Base-by-base conservation (phyloP, 805 yeast species). In the Debaryomyces prosopidis region DNA sequence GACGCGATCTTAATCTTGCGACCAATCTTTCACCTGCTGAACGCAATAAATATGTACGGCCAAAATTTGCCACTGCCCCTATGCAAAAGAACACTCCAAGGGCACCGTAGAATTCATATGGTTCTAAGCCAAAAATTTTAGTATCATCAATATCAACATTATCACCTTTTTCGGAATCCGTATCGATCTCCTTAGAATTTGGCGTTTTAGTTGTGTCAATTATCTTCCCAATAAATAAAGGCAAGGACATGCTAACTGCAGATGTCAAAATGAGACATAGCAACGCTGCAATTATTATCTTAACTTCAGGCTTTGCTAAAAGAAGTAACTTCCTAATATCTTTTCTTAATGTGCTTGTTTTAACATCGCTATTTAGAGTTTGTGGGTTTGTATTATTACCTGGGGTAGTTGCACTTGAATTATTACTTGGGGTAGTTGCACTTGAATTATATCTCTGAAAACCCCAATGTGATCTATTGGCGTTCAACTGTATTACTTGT, bases 1-100 rank as follows among this genome's bases (percentile, higher is more conserved):
- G 80, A 44, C 88, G 76, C 8, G 92, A 76, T 55, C 98, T 77
- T 50, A 92, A 68, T 47, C 94, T 77, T 7, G 96, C 92, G 49
- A 91, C 96, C 31, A 92, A 71, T 50, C 87, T 77, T 64, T 92
- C 98, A 43, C 97, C 97, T 10, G 87, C 87, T 2, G 84, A 73
- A 52, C 91, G 79, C 58, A 92, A 69, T 11, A 88, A 66, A 33
- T 86, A 76, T n/a, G 87, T 79, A 54, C 98, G 77, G 7, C 91
- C 90, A 55, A 83, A 85, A 58, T 91, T 89, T 6, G 96, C 88
- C 12, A 77, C 39, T 0, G 95, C 86, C 1, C 97, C 97, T 9
- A 82, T 55, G 0, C 82, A 58, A 58, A 92, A 89, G 1, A 90
- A 68, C 2, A 74, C 75, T 11, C 81, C 81, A 38, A 89, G 66